phyloP scores from a whole-genome alignment of 768 basidiomycete species.

The Strobilomyces dryophilus region DNA sequence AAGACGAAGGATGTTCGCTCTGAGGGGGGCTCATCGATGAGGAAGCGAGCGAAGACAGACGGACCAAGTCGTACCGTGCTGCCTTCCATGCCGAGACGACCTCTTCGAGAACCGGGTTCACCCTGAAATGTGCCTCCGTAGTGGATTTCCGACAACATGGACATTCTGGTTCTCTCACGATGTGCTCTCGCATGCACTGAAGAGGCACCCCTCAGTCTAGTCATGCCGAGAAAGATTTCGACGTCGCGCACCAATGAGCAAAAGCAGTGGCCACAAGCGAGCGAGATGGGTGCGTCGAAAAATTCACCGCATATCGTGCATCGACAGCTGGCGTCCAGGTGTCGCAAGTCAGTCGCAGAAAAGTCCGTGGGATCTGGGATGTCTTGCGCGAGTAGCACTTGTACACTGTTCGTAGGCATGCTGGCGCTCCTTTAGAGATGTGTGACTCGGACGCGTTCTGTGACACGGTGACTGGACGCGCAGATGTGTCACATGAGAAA shows the following conservation, averaged over 20 bases:
- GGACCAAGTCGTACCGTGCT: conserved; percentile 48
- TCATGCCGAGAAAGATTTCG: background rate
- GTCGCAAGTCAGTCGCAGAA: conserved; percentile 52
- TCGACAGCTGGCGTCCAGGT: conserved; percentile 60
- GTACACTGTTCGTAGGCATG: conserved; percentile 30
- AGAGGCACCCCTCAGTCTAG: conserved; percentile 3
- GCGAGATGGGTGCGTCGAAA: conserved; percentile 67
- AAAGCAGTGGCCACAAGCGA: conserved; percentile 78
- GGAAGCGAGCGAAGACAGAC: background rate
- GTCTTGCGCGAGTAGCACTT: conserved; percentile 29
- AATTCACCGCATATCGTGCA: conserved; percentile 77
- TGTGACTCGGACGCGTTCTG: conserved; percentile 17
- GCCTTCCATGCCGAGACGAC: conserved; percentile 65
- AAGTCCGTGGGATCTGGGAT: conserved; percentile 72
- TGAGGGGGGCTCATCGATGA: conserved; percentile 16
- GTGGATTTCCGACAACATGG: conserved; percentile 62
- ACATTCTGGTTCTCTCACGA: conserved; percentile 61
- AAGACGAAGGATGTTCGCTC: conserved; percentile 42
- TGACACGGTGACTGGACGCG: conserved; percentile 24
- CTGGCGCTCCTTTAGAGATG: background rate
- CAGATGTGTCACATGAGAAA: conserved; percentile 13
- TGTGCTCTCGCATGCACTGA: conserved; percentile 66
- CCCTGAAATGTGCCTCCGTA: conserved; percentile 60
- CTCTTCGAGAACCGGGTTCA: conserved; percentile 69
- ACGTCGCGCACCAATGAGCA: conserved; percentile 60